Conservation (phyloP, 2,329 filamentous ascomycete genomes). For the Tolypocladium tropicale region DNA sequence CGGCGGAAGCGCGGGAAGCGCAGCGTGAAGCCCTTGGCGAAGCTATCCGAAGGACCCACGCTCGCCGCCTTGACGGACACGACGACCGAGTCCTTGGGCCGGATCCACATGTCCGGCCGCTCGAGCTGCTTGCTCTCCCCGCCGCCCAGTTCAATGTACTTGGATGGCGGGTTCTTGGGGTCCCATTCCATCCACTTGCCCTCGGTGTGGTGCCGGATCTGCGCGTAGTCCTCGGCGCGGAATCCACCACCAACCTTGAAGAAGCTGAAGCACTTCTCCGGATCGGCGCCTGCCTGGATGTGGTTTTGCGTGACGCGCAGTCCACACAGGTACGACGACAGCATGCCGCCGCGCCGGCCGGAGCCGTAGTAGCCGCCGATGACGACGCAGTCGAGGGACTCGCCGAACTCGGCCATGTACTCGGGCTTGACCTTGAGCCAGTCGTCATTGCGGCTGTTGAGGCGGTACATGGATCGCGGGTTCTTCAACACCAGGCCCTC, state of each 20-base stretch:
- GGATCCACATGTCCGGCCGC: conserved; percentile 85
- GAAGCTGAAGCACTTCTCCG: conserved; percentile 83
- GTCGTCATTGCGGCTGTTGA: conserved; percentile 86
- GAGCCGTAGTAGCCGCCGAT: conserved; percentile 91
- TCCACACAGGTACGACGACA: conserved; percentile 87
- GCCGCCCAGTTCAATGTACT: conserved; percentile 74
- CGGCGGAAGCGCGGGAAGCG: conserved; percentile 85
- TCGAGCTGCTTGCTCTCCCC: conserved; percentile 62
- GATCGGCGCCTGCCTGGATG: conserved; percentile 45
- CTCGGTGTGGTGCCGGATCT: conserved; percentile 73
- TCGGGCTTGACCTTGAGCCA: conserved; percentile 99
- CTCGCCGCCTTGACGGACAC: conserved; percentile 82
- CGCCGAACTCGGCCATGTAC: conserved; percentile 94
- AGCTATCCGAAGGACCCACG: conserved; percentile 64
- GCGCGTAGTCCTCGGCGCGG: conserved; percentile 71
- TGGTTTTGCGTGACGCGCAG: conserved; percentile 64
- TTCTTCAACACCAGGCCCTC: conserved; percentile 94
- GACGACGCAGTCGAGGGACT: conserved; percentile 80
- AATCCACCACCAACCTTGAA: conserved; percentile 98
- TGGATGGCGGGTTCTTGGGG: conserved; percentile 58
- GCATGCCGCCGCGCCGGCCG: conserved; percentile 68
- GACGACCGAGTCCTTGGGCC: conserved; percentile 77
- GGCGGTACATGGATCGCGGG: conserved; percentile 71
- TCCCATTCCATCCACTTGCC: conserved; percentile 91
- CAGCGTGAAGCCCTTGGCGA: conserved; percentile 66